A percentile compares a stretch with the other conserved stretches of the same genome.
Evolutionary conservation across 73 alveolate genomes (phyloP).

Genomic region (Halteria grandinella): DNA sequence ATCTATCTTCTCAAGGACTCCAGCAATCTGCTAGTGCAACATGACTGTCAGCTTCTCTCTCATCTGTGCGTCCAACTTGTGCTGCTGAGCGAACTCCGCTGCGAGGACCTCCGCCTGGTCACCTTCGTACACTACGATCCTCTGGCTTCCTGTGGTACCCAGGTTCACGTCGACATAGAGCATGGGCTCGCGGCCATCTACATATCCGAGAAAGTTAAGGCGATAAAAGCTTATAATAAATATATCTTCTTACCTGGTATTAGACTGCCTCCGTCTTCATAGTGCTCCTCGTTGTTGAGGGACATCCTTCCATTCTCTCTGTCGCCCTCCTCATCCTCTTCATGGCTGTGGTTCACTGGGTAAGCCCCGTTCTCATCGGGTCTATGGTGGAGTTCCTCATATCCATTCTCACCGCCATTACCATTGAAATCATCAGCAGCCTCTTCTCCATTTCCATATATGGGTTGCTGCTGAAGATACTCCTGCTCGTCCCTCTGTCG

Average conservation of each 20-base stretch:
- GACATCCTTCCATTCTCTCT: no score
- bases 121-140: constrained; percentile 94
- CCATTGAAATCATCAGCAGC: no score
- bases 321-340: not conserved
- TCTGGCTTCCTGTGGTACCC: constrained; percentile 87
- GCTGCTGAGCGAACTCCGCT: constrained; percentile 87
- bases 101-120: constrained; percentile 95
- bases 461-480: no score
- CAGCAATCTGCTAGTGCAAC: constrained; percentile 69
- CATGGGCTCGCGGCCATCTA: constrained; percentile 72
- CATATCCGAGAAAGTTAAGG: no score
- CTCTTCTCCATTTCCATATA: no score
- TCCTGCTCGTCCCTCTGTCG: no score
- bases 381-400: not conserved
- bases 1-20: constrained; percentile 73
- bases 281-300: no score
- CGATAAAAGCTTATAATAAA: no score
- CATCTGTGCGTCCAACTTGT: constrained; percentile 70
- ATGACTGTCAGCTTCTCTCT: constrained; percentile 68
- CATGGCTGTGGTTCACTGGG: not conserved
- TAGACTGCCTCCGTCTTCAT: no score
- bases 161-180: constrained; percentile 96
- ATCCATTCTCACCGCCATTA: no score
- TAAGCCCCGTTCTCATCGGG: constrained; percentile 20
- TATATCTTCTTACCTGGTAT: no score